Conservation (phyloP, 352 stramenopile genomes). For the Globisporangium rhizosaccharum region DNA sequence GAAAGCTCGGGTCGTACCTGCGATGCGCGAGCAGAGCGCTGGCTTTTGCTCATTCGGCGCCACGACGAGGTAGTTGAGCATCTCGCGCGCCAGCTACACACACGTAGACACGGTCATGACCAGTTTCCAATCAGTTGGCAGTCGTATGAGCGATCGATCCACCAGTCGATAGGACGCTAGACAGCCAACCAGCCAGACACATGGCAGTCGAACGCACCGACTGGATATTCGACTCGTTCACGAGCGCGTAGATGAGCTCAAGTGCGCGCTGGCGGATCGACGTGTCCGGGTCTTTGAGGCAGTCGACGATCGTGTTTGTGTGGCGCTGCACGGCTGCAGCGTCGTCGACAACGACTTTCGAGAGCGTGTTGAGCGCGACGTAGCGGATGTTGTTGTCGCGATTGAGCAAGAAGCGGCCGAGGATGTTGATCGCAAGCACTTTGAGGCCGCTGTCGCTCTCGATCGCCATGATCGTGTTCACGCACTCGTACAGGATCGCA, state of each 20-base stretch:
- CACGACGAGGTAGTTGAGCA: constrained; percentile 99
- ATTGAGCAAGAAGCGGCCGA: constrained; percentile 98
- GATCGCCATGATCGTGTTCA: constrained; percentile 98
- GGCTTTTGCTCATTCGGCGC: constrained; percentile 93
- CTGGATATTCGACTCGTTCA: constrained; percentile 97
- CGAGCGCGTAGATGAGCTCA: constrained; percentile 98
- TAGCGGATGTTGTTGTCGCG: constrained; percentile 99
- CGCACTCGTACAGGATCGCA: constrained; percentile 98
- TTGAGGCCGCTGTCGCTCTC: constrained; percentile 96
- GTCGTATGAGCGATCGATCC: neutral
- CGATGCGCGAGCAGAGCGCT: constrained; percentile 93
- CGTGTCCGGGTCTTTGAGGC: constrained; percentile 96
- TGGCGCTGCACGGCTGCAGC: constrained; percentile 96
- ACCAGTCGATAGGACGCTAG: neutral
- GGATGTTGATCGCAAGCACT: constrained; percentile 98
- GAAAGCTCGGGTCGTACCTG: constrained; percentile 39
- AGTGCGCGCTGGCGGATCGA: constrained; percentile 98
- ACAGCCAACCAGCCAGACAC: neutral
- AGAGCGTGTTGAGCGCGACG: constrained; percentile 97
- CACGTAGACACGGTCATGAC: neutral
- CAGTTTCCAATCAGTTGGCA: neutral
- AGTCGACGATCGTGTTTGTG: constrained; percentile 94
- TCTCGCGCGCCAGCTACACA: constrained; percentile 90
- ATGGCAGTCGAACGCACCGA: constrained; percentile 27
- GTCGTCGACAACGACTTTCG: constrained; percentile 87